These are phyloP conservation scores for Cryptococcus depauperatus DNA, from an alignment of 1,284 basidiomycete genomes.

Conservation along the genomic window DNA sequence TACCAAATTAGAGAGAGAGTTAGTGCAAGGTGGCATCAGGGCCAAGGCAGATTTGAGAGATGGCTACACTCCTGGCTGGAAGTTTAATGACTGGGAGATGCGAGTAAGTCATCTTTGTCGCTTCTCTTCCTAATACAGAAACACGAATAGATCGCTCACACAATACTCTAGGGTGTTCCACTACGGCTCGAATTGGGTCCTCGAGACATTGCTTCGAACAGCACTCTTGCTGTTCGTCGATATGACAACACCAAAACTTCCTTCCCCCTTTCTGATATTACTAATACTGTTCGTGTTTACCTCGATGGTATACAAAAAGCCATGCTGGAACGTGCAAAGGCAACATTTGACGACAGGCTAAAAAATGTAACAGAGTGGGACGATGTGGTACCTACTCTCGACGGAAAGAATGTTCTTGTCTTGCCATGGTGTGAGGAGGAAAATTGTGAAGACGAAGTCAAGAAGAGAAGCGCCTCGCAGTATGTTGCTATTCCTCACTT, in stretches of 20 bases:
- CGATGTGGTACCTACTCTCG: conserved; percentile 80
- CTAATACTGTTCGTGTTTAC: conserved; percentile 54
- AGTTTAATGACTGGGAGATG: conserved; percentile 99
- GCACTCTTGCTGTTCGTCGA: conserved; percentile 78
- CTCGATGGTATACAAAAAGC: conserved; percentile 82
- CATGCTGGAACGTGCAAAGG: conserved; percentile 76
- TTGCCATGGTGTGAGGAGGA: conserved; percentile 96
- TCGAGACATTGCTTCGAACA: conserved; percentile 75
- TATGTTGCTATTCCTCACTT: conserved; percentile 40
- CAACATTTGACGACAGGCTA: conserved; percentile 64
- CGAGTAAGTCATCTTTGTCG: conserved; percentile 52
- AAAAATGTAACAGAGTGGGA: conserved; percentile 78
- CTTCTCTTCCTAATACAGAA: no score
- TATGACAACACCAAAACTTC: conserved; percentile 75
- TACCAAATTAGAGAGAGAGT: conserved; percentile 60
- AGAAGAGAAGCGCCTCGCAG: conserved; percentile 68
- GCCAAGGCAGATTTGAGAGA: conserved; percentile 89
- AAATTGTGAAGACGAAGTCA: conserved; percentile 95
- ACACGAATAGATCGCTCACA: no score
- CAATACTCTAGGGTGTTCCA: conserved; percentile 67
- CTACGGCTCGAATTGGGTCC: conserved; percentile 95
- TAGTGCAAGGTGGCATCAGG: conserved; percentile 66
- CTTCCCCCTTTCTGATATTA: conserved; percentile 61
- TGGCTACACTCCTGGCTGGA: conserved; percentile 95
- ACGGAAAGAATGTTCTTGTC: conserved; percentile 78